These are phyloP conservation scores for Diaporthe humulicola DNA, from an alignment of 2,329 filamentous ascomycete genomes.

Conservation along the genomic window DNA sequence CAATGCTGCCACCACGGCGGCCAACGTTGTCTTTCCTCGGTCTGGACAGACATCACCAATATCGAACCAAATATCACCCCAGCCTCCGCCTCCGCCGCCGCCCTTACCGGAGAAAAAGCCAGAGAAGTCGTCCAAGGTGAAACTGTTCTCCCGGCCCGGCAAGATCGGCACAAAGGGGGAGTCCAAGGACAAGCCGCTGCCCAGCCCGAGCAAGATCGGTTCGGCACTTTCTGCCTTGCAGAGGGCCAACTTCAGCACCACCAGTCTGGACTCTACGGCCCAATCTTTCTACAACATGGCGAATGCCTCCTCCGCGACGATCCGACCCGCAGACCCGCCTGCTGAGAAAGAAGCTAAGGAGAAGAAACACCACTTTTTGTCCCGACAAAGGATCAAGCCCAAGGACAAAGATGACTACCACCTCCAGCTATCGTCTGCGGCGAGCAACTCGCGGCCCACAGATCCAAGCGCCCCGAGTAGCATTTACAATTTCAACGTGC, in stretches of 20 bases:
- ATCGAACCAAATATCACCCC: slow-evolving; percentile 47
- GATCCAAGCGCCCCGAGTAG: slow-evolving; percentile 82
- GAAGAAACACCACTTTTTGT: slow-evolving; percentile 84
- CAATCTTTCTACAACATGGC: slow-evolving; percentile 78
- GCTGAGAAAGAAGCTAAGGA: slow-evolving; percentile 77
- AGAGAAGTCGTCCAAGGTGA: slow-evolving; percentile 80
- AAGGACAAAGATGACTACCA: slow-evolving; percentile 80
- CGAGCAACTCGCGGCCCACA: slow-evolving; percentile 81
- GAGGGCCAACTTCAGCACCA: slow-evolving; percentile 77
- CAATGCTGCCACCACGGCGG: slow-evolving; percentile 75
- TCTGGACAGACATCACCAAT: slow-evolving; percentile 69
- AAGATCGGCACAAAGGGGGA: slow-evolving; percentile 81
- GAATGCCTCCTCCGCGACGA: slow-evolving; percentile 84
- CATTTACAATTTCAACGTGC: slow-evolving; percentile 83
- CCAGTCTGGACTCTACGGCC: slow-evolving; percentile 74
- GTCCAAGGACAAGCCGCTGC: slow-evolving; percentile 73
- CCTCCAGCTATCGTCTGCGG: slow-evolving; percentile 80
- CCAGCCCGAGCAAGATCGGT: slow-evolving; percentile 79
- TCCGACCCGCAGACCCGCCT: slow-evolving; percentile 72
- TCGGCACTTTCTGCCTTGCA: slow-evolving; percentile 76
- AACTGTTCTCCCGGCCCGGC: slow-evolving; percentile 83
- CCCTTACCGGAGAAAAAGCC: slow-evolving; percentile 71
- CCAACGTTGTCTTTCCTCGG: slow-evolving; percentile 80
- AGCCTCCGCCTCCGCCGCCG: slow-evolving; percentile 55
- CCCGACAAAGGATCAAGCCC: slow-evolving; percentile 83